phyloP scores from a whole-genome alignment of 768 basidiomycete species.

The Cystofilobasidium macerans region DNA sequence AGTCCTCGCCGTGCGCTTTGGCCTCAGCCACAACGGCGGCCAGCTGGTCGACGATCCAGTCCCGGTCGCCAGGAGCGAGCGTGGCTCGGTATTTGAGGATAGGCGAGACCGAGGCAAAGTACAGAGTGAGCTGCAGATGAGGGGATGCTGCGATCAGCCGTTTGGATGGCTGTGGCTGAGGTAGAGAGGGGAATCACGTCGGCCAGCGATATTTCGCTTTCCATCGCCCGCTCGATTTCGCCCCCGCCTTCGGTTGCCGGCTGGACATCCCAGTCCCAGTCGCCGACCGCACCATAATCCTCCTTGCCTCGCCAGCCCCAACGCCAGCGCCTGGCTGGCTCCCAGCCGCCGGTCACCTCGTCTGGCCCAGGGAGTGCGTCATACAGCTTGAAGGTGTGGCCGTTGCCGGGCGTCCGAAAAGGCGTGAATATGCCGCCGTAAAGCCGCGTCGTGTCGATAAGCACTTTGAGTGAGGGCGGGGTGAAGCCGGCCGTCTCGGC shows the following conservation, averaged over 20 bases:
- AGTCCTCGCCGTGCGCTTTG: neutral
- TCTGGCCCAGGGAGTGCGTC: constrained; percentile 8
- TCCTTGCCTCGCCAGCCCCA: constrained; percentile 17
- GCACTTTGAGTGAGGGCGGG: neutral
- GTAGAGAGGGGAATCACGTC: neutral
- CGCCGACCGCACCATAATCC: neutral
- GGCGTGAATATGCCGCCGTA: constrained; percentile 16
- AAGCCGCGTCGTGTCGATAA: constrained; percentile 13
- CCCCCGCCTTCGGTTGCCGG: neutral
- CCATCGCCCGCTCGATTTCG: neutral
- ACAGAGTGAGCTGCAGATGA: constrained; percentile 2
- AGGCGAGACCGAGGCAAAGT: constrained; percentile 20
- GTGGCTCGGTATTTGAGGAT: constrained; percentile 14
- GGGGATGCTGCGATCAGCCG: neutral
- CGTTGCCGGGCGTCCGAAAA: constrained; percentile 11
- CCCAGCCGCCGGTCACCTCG: neutral
- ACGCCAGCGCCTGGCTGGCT: neutral
- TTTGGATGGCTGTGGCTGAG: neutral
- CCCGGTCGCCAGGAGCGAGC: neutral
- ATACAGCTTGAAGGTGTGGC: constrained; percentile 14
- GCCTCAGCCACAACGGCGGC: constrained; percentile 7
- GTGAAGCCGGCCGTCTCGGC: neutral
- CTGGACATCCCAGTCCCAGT: constrained; percentile 3
- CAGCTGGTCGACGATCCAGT: constrained; percentile 10
- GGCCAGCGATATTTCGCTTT: constrained; percentile 7